Evolutionary conservation across 2,329 filamentous ascomycete genomes (phyloP), one percentile per base, ranked within the genome.

Genomic region (Pseudogymnoascus sp.): DNA sequence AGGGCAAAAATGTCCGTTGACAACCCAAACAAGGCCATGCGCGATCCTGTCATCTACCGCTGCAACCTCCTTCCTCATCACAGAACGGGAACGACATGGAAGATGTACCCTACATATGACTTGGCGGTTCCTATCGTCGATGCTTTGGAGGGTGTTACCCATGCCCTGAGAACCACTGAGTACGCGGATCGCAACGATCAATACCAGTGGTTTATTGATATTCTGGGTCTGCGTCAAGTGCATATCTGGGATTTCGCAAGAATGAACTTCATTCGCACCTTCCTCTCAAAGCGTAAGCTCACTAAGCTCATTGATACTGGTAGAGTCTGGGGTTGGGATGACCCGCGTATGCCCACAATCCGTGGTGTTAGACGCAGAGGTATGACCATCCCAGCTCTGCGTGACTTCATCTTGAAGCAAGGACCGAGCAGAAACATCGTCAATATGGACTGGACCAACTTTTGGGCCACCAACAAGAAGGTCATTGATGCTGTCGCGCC

Each of bases 21-120:
- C 74, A 89, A 94, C 76, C 89, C 89, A 66, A 97, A 99, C 80
- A 96, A 96, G 76, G 91, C 94, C 60, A 87, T 97, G 83, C 84
- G 94, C 66, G 94, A 99, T 74, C 94, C 94, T 11, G 92, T 97
- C 75, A 95, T 99, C 74, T 97, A 97, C 81, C 87, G 94, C 67
- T 97, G 91, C 83, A 96, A 96, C 70, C 80, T 83, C 5, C 72
- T 80, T 57, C 76, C 28, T 74, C 89, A 94, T 74, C 90, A 94
- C 77, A 85, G 90, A 67, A 94, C 90, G 1, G 89, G 89, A 33
- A 82, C 78, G 62, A 84, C 80, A 64, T 93, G 89, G 88, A 93
- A 92, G 77, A 87, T 91, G 71, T 93, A 93, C 75, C 89, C 89
- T 35, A 93, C 88, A 65, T 94, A 94, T 78, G 90, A 94, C 73